Conservation (phyloP, 2,329 filamentous ascomycete genomes). For the Fusarium piperis region DNA sequence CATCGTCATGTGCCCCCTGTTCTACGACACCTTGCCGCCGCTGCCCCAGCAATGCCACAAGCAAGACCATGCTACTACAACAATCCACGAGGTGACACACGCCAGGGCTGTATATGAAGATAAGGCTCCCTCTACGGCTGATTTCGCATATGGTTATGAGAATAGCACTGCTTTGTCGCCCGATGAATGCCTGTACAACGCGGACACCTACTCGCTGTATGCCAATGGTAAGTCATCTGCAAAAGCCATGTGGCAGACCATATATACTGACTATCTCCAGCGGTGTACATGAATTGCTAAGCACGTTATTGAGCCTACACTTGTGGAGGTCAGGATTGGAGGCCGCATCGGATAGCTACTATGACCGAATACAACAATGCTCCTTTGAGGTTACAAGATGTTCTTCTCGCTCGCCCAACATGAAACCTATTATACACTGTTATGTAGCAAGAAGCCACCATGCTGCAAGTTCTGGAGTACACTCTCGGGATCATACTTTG, state of each 20-base stretch:
- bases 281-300: conserved; percentile 16
- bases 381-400: background rate
- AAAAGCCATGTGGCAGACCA: fast-evolving
- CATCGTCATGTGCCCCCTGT: conserved; percentile 28
- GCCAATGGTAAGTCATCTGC: conserved; percentile 23
- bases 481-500: background rate
- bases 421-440: background rate
- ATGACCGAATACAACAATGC: background rate
- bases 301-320: no score
- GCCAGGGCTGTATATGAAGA: conserved; percentile 26
- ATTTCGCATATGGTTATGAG: conserved; percentile 34
- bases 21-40: conserved; percentile 20
- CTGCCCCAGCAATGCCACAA: conserved; percentile 27
- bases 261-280: background rate
- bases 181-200: conserved; percentile 24
- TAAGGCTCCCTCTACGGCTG: conserved; percentile 15
- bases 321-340: no score
- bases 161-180: conserved; percentile 31
- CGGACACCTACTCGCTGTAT: conserved; percentile 30
- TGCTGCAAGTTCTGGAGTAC: background rate
- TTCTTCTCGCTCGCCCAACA: background rate
- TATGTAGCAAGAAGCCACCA: background rate
- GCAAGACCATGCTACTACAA: conserved; percentile 34
- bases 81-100: conserved; percentile 35
- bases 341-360: background rate